These are phyloP conservation scores for Ustilago curta DNA, from an alignment of 1,284 basidiomycete species.

Conservation along the genomic window DNA sequence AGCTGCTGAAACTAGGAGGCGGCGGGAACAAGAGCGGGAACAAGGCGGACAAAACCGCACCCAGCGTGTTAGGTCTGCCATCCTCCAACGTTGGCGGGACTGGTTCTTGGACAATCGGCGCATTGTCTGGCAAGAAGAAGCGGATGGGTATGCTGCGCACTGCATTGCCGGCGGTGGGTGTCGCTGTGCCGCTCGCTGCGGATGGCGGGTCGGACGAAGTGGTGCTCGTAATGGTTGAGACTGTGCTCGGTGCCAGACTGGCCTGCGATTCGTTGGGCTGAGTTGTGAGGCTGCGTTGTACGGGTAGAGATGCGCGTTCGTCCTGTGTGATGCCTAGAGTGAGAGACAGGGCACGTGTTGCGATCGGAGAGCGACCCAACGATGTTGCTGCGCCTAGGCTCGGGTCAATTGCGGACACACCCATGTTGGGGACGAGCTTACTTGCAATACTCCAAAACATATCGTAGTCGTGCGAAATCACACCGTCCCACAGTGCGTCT, in stretches of 20 bases:
- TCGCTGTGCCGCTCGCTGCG: conserved; percentile 15
- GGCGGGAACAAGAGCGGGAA: conserved; percentile 72
- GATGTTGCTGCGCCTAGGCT: background rate
- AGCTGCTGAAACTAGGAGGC: conserved; percentile 53
- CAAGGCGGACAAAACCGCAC: conserved; percentile 68
- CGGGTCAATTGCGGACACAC: conserved; percentile 1
- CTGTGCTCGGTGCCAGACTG: conserved; percentile 40
- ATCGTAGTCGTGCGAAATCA: conserved; percentile 85
- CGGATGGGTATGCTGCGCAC: conserved; percentile 74
- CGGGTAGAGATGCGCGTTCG: conserved; percentile 9
- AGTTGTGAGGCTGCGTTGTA: conserved; percentile 36
- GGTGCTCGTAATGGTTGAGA: conserved; percentile 39
- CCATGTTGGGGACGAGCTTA: conserved; percentile 75
- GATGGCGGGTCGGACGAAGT: conserved; percentile 32
- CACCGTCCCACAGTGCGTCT: conserved; percentile 61
- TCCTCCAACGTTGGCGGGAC: conserved; percentile 75
- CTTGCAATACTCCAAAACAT: conserved; percentile 90
- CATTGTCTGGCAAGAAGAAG: conserved; percentile 85
- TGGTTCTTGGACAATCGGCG: conserved; percentile 88
- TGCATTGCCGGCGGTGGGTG: conserved; percentile 11
- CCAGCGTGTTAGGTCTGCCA: conserved; percentile 72
- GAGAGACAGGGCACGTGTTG: conserved; percentile 25
- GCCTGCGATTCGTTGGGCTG: conserved; percentile 45
- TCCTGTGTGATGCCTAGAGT: conserved; percentile 22
- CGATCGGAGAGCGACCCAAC: conserved; percentile 17